A percentile compares a stretch with the other conserved stretches of the same genome.
Evolutionary conservation across 306 rosid species (phyloP).

Genomic region (Ammopiptanthus mongolicus): DNA sequence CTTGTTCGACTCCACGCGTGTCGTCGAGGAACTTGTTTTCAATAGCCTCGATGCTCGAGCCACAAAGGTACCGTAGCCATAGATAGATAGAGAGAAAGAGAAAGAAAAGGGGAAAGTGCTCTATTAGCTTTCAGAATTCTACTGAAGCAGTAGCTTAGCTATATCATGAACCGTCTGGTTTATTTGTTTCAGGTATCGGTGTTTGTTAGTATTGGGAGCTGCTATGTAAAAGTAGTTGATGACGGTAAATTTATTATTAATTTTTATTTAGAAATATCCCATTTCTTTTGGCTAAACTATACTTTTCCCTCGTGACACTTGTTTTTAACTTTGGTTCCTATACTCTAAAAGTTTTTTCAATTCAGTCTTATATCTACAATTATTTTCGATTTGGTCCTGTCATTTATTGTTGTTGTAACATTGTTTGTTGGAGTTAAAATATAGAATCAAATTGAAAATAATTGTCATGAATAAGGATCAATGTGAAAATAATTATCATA

Average conservation of each 20-base stretch:
- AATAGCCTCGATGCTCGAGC: conserved; percentile 78
- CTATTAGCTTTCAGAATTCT: conserved; percentile 18
- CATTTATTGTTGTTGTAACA: no score
- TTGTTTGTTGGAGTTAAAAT: no score
- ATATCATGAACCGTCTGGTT: conserved; percentile 3
- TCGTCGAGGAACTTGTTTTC: conserved; percentile 83
- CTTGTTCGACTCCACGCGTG: conserved; percentile 57
- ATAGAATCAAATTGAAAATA: no score
- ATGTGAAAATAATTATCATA: no score
- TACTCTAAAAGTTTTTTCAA: no score
- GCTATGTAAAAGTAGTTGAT: conserved; percentile 72
- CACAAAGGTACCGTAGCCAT: conserved; percentile 41
- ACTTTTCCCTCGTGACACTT: no score
- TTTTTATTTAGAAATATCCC: background rate
- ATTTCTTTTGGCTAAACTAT: no score
- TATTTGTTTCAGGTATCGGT: conserved; percentile 56
- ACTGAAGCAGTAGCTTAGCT: background rate
- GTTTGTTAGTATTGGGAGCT: conserved; percentile 51
- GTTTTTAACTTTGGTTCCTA: no score
- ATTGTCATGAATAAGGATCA: no score
- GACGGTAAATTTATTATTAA: conserved; percentile 42
- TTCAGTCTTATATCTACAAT: no score
- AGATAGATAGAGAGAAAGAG: background rate
- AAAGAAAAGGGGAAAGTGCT: background rate
- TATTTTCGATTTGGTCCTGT: no score